Evolutionary conservation across 805 yeast species (phyloP), one percentile per base, ranked within the genome.

Genomic region (Millerago galiae): DNA sequence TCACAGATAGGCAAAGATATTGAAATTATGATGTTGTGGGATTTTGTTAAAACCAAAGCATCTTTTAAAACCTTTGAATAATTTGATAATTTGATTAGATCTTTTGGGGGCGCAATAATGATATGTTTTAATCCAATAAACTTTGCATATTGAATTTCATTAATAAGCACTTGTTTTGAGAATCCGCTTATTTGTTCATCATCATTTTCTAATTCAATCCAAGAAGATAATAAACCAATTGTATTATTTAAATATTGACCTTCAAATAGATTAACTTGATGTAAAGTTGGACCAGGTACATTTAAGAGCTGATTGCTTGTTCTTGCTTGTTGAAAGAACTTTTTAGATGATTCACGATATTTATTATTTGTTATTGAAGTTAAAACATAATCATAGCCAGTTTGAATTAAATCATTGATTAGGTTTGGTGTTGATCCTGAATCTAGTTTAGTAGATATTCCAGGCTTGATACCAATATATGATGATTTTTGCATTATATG

Each of bases 121-220:
- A 80, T 62, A 36, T 73, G 73, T 8, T 65, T 64, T 34, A 82
- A 55, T 0, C 87, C 88, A 27, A 81, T 67, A 54, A 71, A 79
- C 34, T 66, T 62, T 3, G 86, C 83, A 52, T 77, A 77, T 14
- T 70, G 65, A 31, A 80, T 60, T 57, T 82, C 87, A 50, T 78
- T 75, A 24, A 59, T 45, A n/a, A 81, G 55, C 1, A 80, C 83
- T 50, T 80, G 80, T 29, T 62, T 61, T 6, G 83, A 76, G 38
- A 80, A 65, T 46, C 70, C 74, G 26, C 81, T 73, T 4, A 75
- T 65, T 6, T 67, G 47, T 0, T 61, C 56, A 55, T 79, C 76
- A 9, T 63, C 61, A 26, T 79, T 71, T 48, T 81, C 87, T 33
- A 81, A 59, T 52, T 81, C 87, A n/a, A 80, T 65, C 87, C 88